A percentile compares a stretch with the other conserved stretches of the same genome.
Evolutionary conservation across 441 rosid genomes (phyloP).

Genomic region (Hura crepitans): DNA sequence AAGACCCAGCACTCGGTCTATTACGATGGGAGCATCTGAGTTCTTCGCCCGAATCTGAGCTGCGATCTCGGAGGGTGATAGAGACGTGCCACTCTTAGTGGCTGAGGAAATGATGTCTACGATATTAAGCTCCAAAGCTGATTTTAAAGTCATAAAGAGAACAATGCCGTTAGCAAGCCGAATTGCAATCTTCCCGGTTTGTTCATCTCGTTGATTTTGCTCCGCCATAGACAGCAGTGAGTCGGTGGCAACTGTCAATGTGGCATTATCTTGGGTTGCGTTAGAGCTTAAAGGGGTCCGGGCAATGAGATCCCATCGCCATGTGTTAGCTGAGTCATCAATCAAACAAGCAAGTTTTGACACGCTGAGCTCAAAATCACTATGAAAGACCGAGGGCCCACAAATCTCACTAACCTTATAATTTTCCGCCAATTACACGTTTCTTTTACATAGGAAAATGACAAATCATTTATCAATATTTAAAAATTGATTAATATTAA

Average conservation of each 20-base stretch:
- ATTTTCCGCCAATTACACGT: too few species aligned
- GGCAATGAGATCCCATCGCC: too few species aligned
- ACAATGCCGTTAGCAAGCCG: constrained; percentile 47
- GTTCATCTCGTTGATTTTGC: constrained; percentile 34
- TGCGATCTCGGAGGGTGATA: constrained; percentile 44
- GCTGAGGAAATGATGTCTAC: constrained; percentile 48
- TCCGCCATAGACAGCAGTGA: background rate
- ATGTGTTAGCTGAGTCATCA: too few species aligned
- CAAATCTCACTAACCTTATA: too few species aligned
- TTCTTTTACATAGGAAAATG: too few species aligned
- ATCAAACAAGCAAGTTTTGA: too few species aligned
- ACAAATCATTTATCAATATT: too few species aligned
- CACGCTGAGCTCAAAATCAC: too few species aligned
- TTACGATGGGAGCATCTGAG: constrained; percentile 53
- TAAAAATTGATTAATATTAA: too few species aligned
- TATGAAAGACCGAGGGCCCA: too few species aligned
- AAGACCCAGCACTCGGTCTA: constrained; percentile 54
- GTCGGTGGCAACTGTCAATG: background rate
- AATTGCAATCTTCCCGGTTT: constrained; percentile 48
- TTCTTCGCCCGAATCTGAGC: constrained; percentile 43
- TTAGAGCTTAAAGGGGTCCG: too few species aligned
- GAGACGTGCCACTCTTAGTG: constrained; percentile 33
- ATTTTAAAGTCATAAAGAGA: constrained; percentile 58
- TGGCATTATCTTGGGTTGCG: too few species aligned
- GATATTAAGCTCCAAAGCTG: constrained; percentile 57